phyloP scores from a whole-genome alignment of 2,329 filamentous ascomycete species.

The Penicillium sp. region DNA sequence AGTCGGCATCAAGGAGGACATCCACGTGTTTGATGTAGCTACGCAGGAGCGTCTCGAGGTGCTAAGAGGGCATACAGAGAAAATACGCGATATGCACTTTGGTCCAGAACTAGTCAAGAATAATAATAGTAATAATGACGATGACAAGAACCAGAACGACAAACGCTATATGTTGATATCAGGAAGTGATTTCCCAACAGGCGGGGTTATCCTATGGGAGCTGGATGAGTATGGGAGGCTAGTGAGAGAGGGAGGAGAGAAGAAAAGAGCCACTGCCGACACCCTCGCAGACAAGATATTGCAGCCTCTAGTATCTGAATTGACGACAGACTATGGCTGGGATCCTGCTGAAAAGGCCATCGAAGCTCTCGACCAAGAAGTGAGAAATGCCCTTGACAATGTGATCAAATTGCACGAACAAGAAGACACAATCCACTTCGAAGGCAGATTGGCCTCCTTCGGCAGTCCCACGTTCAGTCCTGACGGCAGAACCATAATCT shows the following conservation, averaged over 20 bases:
- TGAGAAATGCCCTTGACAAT: not conserved
- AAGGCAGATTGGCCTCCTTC: constrained; percentile 5
- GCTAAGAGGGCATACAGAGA: not conserved
- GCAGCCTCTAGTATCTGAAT: not conserved
- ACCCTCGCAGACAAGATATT: not conserved
- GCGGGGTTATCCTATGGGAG: constrained; percentile 1
- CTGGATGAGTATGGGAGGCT: not conserved
- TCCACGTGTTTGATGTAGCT: not conserved
- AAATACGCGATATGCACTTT: not conserved
- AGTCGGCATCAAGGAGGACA: constrained; percentile 1
- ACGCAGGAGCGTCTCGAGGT: constrained; percentile 1
- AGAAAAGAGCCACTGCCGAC: not conserved
- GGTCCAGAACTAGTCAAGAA: not conserved
- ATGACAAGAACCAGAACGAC: not conserved
- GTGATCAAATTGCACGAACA: not conserved
- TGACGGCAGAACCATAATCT: constrained; percentile 10
- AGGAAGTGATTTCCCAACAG: not conserved
- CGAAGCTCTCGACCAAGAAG: not conserved
- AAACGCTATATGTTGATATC: not conserved
- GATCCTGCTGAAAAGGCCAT: not conserved
- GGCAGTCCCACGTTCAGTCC: constrained; percentile 7
- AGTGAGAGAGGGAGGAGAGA: not conserved
- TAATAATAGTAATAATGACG: not conserved
- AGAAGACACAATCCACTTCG: not conserved
- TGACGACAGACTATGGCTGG: not conserved